Evolutionary conservation across 164 flowering plant species (phyloP).

Genomic region (Vitis rotundifolia): DNA sequence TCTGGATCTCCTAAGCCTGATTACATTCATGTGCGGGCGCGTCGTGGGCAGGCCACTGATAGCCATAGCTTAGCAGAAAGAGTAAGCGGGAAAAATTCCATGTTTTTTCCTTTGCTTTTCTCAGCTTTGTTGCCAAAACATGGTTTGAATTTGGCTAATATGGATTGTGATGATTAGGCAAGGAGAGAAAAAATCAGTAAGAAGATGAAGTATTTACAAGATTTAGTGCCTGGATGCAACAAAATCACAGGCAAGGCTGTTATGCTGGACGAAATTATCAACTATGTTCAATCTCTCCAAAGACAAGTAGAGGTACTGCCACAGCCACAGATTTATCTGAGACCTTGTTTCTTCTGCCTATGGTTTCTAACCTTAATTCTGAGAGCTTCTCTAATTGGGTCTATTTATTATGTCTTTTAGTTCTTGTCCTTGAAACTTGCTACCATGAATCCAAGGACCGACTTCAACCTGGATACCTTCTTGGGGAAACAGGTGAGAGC

Average conservation of each 20-base stretch:
- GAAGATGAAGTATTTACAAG: constrained; percentile 41
- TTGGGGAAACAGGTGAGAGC: constrained; percentile 20
- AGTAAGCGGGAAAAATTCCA: constrained; percentile 4
- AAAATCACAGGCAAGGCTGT: constrained; percentile 41
- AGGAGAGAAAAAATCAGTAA: constrained; percentile 43
- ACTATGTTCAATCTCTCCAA: constrained; percentile 37
- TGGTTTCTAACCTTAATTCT: not conserved
- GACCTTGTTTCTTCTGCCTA: too few species aligned
- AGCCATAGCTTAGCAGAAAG: constrained; percentile 33
- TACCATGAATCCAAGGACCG: constrained; percentile 24
- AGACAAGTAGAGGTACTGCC: constrained; percentile 40
- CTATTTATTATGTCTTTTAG: constrained; percentile 9
- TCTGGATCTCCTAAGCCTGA: constrained; percentile 15
- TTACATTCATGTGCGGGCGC: constrained; percentile 26
- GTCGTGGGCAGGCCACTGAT: constrained; percentile 32
- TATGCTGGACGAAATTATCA: constrained; percentile 46
- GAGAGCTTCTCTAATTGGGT: not conserved
- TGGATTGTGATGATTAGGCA: constrained; percentile 19
- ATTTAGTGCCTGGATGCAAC: constrained; percentile 43
- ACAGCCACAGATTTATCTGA: too few species aligned
- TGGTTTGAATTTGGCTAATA: too few species aligned
- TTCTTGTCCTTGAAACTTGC: constrained; percentile 44
- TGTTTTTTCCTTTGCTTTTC: too few species aligned
- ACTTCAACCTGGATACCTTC: constrained; percentile 20
- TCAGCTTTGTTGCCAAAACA: too few species aligned